Percentiles rank a stretch among this genome's conserved stretches.
phyloP scores from a whole-genome alignment of 2,329 filamentous ascomycete species.

The Scytalidium lignicola region DNA sequence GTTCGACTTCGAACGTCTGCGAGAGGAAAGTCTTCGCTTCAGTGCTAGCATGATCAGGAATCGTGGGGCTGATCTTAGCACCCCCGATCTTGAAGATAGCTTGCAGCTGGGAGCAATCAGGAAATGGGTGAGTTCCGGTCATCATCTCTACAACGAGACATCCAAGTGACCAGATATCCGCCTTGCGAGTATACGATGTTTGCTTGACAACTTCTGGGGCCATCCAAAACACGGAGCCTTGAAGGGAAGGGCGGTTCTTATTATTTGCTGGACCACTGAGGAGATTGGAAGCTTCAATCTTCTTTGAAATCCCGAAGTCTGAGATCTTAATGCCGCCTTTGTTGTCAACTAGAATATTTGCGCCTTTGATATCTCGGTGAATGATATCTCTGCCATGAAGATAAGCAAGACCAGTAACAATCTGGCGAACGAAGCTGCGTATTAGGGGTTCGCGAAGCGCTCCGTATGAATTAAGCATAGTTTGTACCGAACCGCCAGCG shows the following conservation, averaged over 20 bases:
- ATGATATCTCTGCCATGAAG: constrained; percentile 94
- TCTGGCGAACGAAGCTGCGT: constrained; percentile 94
- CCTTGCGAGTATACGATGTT: constrained; percentile 95
- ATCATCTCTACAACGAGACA: constrained; percentile 99
- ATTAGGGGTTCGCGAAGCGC: constrained; percentile 90
- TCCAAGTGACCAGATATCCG: constrained; percentile 96
- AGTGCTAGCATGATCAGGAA: constrained; percentile 78
- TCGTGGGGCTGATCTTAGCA: constrained; percentile 77
- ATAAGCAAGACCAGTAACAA: constrained; percentile 86
- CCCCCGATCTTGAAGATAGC: constrained; percentile 98
- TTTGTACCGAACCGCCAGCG: constrained; percentile 92
- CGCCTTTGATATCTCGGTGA: constrained; percentile 97
- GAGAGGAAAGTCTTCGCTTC: constrained; percentile 80
- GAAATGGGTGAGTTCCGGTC: constrained; percentile 93
- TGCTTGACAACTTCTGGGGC: constrained; percentile 97
- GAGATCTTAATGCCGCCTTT: constrained; percentile 99
- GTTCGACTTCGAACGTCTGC: constrained; percentile 92
- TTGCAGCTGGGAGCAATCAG: constrained; percentile 93
- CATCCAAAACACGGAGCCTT: constrained; percentile 99
- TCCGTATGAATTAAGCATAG: constrained; percentile 98
- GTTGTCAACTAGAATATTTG: constrained; percentile 98
- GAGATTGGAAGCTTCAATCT: constrained; percentile 86
- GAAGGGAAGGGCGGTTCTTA: constrained; percentile 72
- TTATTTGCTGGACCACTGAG: constrained; percentile 64
- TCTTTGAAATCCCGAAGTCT: constrained; percentile 98